phyloP scores from a whole-genome alignment of 352 stramenopile species.

The Globisporangium ultimum region DNA sequence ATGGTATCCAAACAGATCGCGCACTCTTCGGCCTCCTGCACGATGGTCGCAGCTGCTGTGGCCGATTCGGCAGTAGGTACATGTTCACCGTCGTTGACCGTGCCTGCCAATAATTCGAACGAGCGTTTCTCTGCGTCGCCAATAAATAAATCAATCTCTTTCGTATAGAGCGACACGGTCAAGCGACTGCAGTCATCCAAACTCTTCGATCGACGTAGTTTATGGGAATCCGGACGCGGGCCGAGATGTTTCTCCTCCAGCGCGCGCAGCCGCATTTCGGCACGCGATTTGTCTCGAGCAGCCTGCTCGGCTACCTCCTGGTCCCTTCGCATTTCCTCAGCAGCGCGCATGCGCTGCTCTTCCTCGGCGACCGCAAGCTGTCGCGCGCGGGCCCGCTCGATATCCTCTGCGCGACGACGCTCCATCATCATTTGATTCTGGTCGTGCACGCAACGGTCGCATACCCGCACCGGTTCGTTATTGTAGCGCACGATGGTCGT shows the following conservation, averaged over 20 bases:
- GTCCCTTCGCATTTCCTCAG: slow-evolving; percentile 46
- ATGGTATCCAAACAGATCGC: slow-evolving; percentile 84
- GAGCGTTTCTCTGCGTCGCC: slow-evolving; percentile 58
- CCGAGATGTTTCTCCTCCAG: slow-evolving; percentile 64
- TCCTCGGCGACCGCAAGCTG: slow-evolving; percentile 71
- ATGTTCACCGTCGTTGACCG: slow-evolving; percentile 3
- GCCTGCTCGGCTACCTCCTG: slow-evolving; percentile 43
- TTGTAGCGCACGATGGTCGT: slow-evolving; percentile 64
- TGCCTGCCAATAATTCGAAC: slow-evolving; percentile 28
- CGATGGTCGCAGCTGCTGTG: slow-evolving; percentile 26
- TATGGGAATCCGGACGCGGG: slow-evolving; percentile 39
- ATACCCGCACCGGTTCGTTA: slow-evolving; percentile 80
- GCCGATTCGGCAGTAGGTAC: slow-evolving; percentile 19
- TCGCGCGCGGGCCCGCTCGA: slow-evolving; percentile 66
- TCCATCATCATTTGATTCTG: slow-evolving; percentile 77
- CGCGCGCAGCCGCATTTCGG: slow-evolving; percentile 37
- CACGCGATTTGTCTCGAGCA: slow-evolving; percentile 30
- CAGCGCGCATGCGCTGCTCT: slow-evolving; percentile 52
- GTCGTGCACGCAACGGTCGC: slow-evolving; percentile 71
- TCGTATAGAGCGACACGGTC: slow-evolving; percentile 30
- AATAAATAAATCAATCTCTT: slow-evolving; percentile 51
- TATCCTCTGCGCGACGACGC: slow-evolving; percentile 58
- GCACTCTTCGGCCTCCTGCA: slow-evolving; percentile 73
- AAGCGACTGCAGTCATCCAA: slow-evolving; percentile 44
- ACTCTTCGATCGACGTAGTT: slow-evolving; percentile 39